Base-by-base conservation (phyloP, 176 grass and related monocot species). In the Urochloa ruziziensis region DNA sequence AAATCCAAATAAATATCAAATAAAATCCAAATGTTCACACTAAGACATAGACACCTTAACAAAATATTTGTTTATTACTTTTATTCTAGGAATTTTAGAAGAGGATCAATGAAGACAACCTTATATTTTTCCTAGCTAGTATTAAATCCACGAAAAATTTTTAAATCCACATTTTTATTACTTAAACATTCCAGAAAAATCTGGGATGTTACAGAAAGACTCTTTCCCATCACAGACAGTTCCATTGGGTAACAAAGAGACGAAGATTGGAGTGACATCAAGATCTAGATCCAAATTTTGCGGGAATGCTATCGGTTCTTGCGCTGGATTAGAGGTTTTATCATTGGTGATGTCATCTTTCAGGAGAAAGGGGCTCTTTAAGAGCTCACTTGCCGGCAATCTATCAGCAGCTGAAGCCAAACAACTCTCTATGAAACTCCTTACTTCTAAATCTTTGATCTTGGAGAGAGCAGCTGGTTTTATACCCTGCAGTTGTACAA, bases 391-490 rank as follows among this genome's bases (percentile, higher is more conserved):
- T 37, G 85, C 81, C 33, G 77, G 37, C 46, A 85, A 67, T 59
- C 85, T 80, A 11, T 74, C 77, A 60, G 82, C 44, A 18, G 77
- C 77, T 62, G 84, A 85, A 84, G 62, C 77, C 57, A 93, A 43
- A 28, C 84, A 90, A 34, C 80, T 82, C 82, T 90, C 87, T 74
- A 87, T 87, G 53, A 93, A 93, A 68, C 44, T 70, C 87, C 82
- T 90, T 47, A 92, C 80, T 73, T 89, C 84, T 19, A 56, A 44
- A 81, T 92, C 87, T 77, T 87, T 76, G 48, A 92, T 48, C 71
- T 89, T 87, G 56, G 84, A 87, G 34, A 92, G 75, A 40, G 66
- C 84, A 78, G 28, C 76, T 57, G 87, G 91, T 74, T 92, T 92
- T 73, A 73, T 60, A 54, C 91, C 87, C 84, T 92, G 10, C 58